Evolutionary conservation across 2,329 filamentous ascomycete genomes (phyloP).

Genomic region (Zymoseptoria passerinii): DNA sequence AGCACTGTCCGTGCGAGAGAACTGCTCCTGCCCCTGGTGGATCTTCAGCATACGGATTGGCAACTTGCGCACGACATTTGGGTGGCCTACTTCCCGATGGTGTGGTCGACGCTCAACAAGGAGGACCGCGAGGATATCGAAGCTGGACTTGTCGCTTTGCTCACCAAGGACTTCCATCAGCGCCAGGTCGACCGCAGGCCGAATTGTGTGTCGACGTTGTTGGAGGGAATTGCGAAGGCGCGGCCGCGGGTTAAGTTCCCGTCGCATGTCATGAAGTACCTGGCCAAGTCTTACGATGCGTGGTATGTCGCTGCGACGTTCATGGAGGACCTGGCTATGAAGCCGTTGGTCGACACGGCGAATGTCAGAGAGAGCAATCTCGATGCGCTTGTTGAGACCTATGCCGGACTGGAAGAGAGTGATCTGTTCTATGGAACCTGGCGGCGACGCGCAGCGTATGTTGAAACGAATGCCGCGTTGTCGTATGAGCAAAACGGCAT

Average conservation of each 20-base stretch:
- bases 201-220: slow-evolving; percentile 86
- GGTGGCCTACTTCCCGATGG: slow-evolving; percentile 84
- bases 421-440: slow-evolving; percentile 97
- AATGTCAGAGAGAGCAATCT: slow-evolving; percentile 87
- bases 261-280: slow-evolving; percentile 90
- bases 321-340: slow-evolving; percentile 80
- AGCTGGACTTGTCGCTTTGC: slow-evolving; percentile 76
- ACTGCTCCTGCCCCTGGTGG: slow-evolving; percentile 77
- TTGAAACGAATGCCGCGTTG: slow-evolving; percentile 92
- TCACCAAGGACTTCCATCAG: slow-evolving; percentile 93
- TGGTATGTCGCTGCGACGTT: slow-evolving; percentile 95
- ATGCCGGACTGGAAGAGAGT: slow-evolving; percentile 83
- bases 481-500: slow-evolving; percentile 98
- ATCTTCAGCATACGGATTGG: slow-evolving; percentile 83
- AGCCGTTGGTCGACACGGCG: slow-evolving; percentile 74
- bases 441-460: slow-evolving; percentile 88
- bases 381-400: slow-evolving; percentile 90
- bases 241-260: slow-evolving; percentile 86
- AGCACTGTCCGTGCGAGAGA: slow-evolving; percentile 82
- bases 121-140: slow-evolving; percentile 88
- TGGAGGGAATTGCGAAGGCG: slow-evolving; percentile 78
- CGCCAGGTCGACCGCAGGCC: slow-evolving; percentile 90
- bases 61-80: slow-evolving; percentile 81
- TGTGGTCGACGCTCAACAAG: slow-evolving; percentile 78
- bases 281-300: slow-evolving; percentile 86